A percentile compares a stretch with the other conserved stretches of the same genome.
Evolutionary conservation across 2,329 filamentous ascomycete genomes (phyloP).

Genomic region (Ascochyta lentis): DNA sequence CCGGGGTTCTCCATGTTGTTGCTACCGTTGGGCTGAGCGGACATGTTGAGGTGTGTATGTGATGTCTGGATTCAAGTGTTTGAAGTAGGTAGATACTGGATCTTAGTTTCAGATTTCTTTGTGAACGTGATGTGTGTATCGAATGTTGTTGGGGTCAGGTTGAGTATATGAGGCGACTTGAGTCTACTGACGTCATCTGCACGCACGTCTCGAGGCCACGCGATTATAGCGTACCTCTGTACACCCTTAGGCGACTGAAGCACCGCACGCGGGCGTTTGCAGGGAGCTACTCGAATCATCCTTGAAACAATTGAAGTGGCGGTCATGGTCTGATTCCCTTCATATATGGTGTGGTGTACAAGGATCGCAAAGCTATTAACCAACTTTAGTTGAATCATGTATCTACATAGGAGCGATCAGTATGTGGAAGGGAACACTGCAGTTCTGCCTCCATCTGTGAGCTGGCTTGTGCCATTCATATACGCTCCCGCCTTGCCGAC

Average conservation of each 20-base stretch:
- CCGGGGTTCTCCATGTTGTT: slow-evolving; percentile 57
- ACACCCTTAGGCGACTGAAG: neutral
- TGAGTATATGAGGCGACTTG: slow-evolving; percentile 4
- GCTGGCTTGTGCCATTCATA: slow-evolving; percentile 60
- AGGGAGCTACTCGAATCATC: too few relatives aligned
- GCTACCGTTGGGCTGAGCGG: slow-evolving; percentile 18
- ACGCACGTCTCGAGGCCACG: slow-evolving; percentile 3
- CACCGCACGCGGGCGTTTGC: too few relatives aligned
- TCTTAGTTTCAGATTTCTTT: neutral
- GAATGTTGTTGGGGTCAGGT: neutral
- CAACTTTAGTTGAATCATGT: too few relatives aligned
- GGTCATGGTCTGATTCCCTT: too few relatives aligned
- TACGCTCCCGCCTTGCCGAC: slow-evolving; percentile 60
- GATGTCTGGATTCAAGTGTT: neutral
- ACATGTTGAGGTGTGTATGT: slow-evolving; percentile 24
- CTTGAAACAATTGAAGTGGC: too few relatives aligned
- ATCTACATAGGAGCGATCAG: slow-evolving; percentile 17
- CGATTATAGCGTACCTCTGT: neutral
- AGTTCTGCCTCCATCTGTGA: slow-evolving; percentile 56
- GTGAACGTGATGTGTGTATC: neutral
- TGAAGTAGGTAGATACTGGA: neutral
- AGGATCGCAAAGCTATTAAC: too few relatives aligned
- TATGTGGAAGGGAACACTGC: slow-evolving; percentile 45
- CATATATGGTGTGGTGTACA: too few relatives aligned
- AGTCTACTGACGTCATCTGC: slow-evolving; percentile 12